A percentile compares a stretch with the other conserved stretches of the same genome.
Conservation (phyloP, 2,329 filamentous ascomycete species). For the Curvularia verruculosa region DNA sequence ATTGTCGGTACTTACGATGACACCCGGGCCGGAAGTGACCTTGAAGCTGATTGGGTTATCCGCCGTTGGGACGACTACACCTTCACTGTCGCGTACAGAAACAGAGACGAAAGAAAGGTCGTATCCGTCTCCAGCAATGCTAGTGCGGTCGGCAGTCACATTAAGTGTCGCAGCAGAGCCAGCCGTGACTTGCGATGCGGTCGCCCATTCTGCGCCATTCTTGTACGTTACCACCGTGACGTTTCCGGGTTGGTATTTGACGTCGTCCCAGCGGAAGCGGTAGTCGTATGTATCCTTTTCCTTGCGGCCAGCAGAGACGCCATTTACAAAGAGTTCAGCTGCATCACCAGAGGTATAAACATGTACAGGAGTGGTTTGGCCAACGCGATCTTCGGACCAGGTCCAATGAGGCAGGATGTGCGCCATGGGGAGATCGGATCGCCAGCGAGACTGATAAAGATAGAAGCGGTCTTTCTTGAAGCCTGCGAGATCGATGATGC, state of each 20-base stretch:
- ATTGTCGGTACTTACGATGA: constrained; percentile 48
- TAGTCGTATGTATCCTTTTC: constrained; percentile 50
- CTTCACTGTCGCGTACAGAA: constrained; percentile 54
- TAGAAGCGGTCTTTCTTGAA: constrained; percentile 64
- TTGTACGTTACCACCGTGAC: constrained; percentile 58
- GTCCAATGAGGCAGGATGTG: constrained; percentile 65
- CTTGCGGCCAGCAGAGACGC: constrained; percentile 53
- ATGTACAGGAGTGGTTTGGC: constrained; percentile 60
- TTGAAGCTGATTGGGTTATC: constrained; percentile 54
- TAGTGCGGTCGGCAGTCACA: constrained; percentile 51
- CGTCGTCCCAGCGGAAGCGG: constrained; percentile 61
- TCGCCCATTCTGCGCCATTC: constrained; percentile 56
- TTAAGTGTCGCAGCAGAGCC: constrained; percentile 50
- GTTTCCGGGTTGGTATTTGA: constrained; percentile 57
- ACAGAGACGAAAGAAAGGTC: constrained; percentile 58
- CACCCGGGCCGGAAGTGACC: constrained; percentile 48
- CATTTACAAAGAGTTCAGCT: constrained; percentile 63
- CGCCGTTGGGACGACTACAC: constrained; percentile 54
- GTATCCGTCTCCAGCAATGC: constrained; percentile 50
- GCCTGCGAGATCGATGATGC: constrained; percentile 63
- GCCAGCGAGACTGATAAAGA: constrained; percentile 62
- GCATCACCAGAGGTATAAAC: constrained; percentile 61
- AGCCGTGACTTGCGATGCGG: constrained; percentile 50
- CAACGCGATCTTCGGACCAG: constrained; percentile 55
- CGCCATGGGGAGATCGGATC: constrained; percentile 55